Percentiles rank a stretch among this genome's conserved stretches.
Conservation (phyloP, 129 eudicot species). For the Helianthus annuus region HanXRQr2.0-SUNRISE NC_035439.2:136802225-136802724, state of each 20-base stretch:
- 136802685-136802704: constrained; percentile 24
- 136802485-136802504: constrained; percentile 46
- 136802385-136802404: neutral
- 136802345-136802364: constrained; percentile 42
- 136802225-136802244: constrained; percentile 17
- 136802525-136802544: constrained; percentile 14
- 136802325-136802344: constrained; percentile 40
- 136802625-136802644: constrained; percentile 17
- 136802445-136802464: constrained; percentile 39
- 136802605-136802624: constrained; percentile 35
- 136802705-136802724: constrained; percentile 26
- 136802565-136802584: constrained; percentile 14
- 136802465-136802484: constrained; percentile 16
- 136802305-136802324: constrained; percentile 23
- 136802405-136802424: constrained; percentile 21
- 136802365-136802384: constrained; percentile 22
- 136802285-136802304: constrained; percentile 31
- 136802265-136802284: constrained; percentile 1
- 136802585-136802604: neutral
- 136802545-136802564: neutral
- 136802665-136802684: constrained; percentile 36
- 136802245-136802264: constrained; percentile 3
- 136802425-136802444: neutral
- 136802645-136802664: constrained; percentile 45
- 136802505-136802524: constrained; percentile 35